Conservation (phyloP, 148 eudicot genomes). For the Rhododendron henanense region DNA sequence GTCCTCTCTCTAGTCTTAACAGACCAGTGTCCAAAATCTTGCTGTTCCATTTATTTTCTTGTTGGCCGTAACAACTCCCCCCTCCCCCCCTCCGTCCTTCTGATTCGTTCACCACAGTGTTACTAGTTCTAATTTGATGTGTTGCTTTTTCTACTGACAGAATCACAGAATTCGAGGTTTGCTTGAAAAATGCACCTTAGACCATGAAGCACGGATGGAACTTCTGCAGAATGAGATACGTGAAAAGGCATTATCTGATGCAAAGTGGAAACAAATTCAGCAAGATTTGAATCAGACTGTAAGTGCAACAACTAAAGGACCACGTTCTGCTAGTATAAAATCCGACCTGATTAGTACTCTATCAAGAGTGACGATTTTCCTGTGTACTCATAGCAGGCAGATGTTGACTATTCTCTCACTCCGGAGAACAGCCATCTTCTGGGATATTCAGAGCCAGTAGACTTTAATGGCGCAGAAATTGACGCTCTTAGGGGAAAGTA, state of each 20-base stretch:
- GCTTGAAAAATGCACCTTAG: too few relatives aligned
- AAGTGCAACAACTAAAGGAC: slow-evolving; percentile 26
- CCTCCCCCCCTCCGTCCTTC: too few relatives aligned
- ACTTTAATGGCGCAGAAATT: slow-evolving; percentile 58
- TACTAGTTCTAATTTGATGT: too few relatives aligned
- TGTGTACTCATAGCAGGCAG: slow-evolving; percentile 48
- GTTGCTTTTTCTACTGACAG: too few relatives aligned
- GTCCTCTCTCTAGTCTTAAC: not conserved
- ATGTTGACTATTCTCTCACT: slow-evolving; percentile 35
- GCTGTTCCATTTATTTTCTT: too few relatives aligned
- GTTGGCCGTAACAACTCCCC: too few relatives aligned
- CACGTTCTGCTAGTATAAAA: slow-evolving; percentile 1
- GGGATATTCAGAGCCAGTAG: slow-evolving; percentile 42
- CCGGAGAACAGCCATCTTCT: slow-evolving; percentile 33
- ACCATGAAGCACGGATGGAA: too few relatives aligned
- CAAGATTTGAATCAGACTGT: slow-evolving; percentile 69
- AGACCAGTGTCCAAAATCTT: too few relatives aligned
- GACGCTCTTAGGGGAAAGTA: slow-evolving; percentile 84
- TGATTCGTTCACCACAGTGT: too few relatives aligned
- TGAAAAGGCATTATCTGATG: slow-evolving; percentile 59
- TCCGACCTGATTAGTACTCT: not conserved
- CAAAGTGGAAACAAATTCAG: slow-evolving; percentile 84
- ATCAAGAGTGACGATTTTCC: not conserved
- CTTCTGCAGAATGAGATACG: too few relatives aligned
- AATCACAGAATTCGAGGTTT: too few relatives aligned